Evolutionary conservation across 2,329 filamentous ascomycete genomes (phyloP).

Genomic region (Monosporascus cannonballus): DNA sequence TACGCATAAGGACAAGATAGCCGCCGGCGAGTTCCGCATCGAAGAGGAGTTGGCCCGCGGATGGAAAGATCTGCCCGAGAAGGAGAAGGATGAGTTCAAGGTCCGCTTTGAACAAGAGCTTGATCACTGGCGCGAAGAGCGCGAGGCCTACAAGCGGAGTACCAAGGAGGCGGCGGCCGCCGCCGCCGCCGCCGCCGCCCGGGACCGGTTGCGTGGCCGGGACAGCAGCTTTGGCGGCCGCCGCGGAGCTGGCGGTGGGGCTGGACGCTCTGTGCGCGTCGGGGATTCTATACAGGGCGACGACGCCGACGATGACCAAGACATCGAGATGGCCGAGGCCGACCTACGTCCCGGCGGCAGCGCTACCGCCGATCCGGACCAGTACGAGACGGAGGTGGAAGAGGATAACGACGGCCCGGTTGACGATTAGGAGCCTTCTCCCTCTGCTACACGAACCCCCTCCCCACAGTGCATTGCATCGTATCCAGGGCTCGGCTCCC

Average conservation of each 20-base stretch:
- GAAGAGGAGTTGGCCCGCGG: slow-evolving; percentile 50
- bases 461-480: background rate
- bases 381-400: slow-evolving; percentile 19
- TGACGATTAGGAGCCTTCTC: slow-evolving; percentile 13
- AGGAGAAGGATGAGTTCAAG: slow-evolving; percentile 44
- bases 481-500: no score
- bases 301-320: slow-evolving; percentile 15
- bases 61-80: slow-evolving; percentile 48
- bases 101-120: slow-evolving; percentile 34
- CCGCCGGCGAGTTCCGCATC: slow-evolving; percentile 31
- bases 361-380: slow-evolving; percentile 6
- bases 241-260: slow-evolving; percentile 11
- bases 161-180: slow-evolving; percentile 19
- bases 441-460: background rate
- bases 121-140: slow-evolving; percentile 36
- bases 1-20: slow-evolving; percentile 36
- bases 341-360: background rate
- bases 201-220: slow-evolving; percentile 22
- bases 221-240: slow-evolving; percentile 13
- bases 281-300: slow-evolving; percentile 20
- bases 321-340: slow-evolving; percentile 14
- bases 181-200: slow-evolving; percentile 10
- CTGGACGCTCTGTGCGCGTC: slow-evolving; percentile 13
- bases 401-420: slow-evolving; percentile 22
- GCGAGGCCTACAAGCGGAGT: slow-evolving; percentile 30